Evolutionary conservation across 202 grass and related monocot species (phyloP).

Genomic region (Digitaria exilis): DNA sequence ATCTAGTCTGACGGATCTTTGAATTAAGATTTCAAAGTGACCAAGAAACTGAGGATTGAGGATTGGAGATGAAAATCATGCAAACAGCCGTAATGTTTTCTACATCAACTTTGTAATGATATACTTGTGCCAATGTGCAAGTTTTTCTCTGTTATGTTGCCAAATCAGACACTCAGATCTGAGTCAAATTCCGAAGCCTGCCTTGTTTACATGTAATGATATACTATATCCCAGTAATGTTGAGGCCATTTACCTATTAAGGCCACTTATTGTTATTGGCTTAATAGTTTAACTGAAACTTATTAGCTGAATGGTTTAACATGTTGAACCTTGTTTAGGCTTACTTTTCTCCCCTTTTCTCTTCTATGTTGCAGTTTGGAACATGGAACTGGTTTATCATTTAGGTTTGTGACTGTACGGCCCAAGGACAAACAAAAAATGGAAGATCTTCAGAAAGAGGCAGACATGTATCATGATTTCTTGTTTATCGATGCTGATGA

Average conservation of each 20-base stretch:
- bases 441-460: constrained; percentile 81
- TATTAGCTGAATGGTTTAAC: background rate
- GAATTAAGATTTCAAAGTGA: background rate
- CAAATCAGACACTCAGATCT: background rate
- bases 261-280: background rate
- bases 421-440: constrained; percentile 79
- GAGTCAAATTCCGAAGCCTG: background rate
- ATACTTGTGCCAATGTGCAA: background rate
- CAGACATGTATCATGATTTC: constrained; percentile 86
- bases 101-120: background rate
- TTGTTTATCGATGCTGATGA: constrained; percentile 93
- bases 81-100: background rate
- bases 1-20: background rate
- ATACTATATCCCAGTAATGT: background rate
- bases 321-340: background rate
- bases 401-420: constrained; percentile 86
- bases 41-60: no score
- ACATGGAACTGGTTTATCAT: constrained; percentile 79
- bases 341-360: background rate
- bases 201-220: background rate
- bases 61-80: background rate
- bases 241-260: background rate
- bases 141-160: background rate
- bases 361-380: constrained; percentile 72
- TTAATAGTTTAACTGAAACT: no score